These are phyloP conservation scores for Nicotiana obtusifolia DNA, from an alignment of 257 asterid species.

Conservation along the genomic window DNA sequence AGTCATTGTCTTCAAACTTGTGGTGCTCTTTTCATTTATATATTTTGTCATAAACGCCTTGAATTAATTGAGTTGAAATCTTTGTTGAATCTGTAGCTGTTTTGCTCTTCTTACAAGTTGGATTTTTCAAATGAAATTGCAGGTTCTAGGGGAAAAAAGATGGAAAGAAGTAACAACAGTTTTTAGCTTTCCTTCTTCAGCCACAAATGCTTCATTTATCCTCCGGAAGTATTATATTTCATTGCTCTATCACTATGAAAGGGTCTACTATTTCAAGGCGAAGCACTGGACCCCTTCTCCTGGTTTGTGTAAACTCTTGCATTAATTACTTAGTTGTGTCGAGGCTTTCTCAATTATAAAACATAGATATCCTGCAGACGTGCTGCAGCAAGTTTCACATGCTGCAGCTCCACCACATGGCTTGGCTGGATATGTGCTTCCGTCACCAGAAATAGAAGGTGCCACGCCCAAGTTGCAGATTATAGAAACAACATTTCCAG, in stretches of 20 bases:
- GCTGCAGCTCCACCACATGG: conserved; percentile 23
- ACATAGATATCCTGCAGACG: conserved; percentile 27
- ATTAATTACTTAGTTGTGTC: background rate
- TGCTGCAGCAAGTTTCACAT: conserved; percentile 29
- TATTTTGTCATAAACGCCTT: background rate
- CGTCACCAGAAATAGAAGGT: conserved; percentile 20
- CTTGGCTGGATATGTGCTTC: conserved; percentile 10
- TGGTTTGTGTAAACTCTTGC: conserved; percentile 32
- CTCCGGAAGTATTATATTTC: conserved; percentile 76
- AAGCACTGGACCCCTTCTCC: conserved; percentile 52
- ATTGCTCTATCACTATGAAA: conserved; percentile 74
- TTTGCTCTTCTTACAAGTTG: background rate
- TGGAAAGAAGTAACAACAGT: conserved; percentile 75
- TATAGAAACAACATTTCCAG: conserved; percentile 20
- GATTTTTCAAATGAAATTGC: conserved; percentile 5
- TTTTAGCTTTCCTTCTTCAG: conserved; percentile 77
- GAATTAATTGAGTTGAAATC: background rate
- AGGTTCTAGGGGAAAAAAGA: conserved; percentile 60
- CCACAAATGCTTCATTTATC: conserved; percentile 84
- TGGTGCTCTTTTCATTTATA: background rate
- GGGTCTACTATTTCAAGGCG: conserved; percentile 63
- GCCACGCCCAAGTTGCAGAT: conserved; percentile 15
- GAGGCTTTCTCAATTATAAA: conserved; percentile 1
- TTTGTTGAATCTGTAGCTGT: background rate
- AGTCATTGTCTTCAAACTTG: background rate